Percentiles rank a stretch among this genome's conserved stretches.
phyloP scores from a whole-genome alignment of 805 yeast genomes.

The Nakazawaea siamensis region DNA sequence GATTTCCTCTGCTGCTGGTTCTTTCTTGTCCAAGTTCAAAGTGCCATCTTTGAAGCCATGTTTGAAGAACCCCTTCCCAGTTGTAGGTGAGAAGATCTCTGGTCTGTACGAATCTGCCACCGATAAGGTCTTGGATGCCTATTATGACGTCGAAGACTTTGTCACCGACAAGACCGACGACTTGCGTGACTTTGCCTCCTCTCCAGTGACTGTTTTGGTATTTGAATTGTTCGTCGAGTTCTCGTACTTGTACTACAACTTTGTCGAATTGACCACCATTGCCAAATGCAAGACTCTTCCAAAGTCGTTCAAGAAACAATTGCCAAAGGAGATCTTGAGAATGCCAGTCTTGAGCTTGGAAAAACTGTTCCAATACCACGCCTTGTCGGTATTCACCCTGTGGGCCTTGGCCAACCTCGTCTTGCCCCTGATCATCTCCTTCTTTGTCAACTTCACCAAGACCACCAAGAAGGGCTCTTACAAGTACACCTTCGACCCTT shows the following conservation, averaged over 20 bases:
- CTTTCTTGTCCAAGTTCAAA: not conserved
- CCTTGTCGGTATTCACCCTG: conserved; percentile 23
- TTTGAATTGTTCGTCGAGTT: conserved; percentile 3
- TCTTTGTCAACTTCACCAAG: conserved; percentile 44
- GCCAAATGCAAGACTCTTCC: conserved; percentile 16
- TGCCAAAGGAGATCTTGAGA: conserved; percentile 15
- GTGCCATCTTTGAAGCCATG: not conserved
- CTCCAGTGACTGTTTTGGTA: conserved; percentile 3
- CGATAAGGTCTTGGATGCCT: not conserved
- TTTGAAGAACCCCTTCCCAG: not conserved
- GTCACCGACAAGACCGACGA: conserved; percentile 6
- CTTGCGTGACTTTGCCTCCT: conserved; percentile 5
- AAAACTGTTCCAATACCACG: conserved; percentile 22
- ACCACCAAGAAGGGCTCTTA: conserved; percentile 27
- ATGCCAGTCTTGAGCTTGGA: conserved; percentile 28
- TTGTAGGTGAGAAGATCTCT: not conserved
- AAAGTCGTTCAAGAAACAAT: conserved; percentile 13
- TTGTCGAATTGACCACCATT: conserved; percentile 5
- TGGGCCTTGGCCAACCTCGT: conserved; percentile 35
- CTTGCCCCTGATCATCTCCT: conserved; percentile 35
- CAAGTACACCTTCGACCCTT: conserved; percentile 39
- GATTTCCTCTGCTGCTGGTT: conserved; percentile 10
- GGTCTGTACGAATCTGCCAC: not conserved
- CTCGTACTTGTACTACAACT: conserved; percentile 2
- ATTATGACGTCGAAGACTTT: conserved; percentile 3